A percentile compares a stretch with the other conserved stretches of the same genome.
Evolutionary conservation across 805 yeast genomes (phyloP).

Genomic region (Wickerhamiella shivajii): DNA sequence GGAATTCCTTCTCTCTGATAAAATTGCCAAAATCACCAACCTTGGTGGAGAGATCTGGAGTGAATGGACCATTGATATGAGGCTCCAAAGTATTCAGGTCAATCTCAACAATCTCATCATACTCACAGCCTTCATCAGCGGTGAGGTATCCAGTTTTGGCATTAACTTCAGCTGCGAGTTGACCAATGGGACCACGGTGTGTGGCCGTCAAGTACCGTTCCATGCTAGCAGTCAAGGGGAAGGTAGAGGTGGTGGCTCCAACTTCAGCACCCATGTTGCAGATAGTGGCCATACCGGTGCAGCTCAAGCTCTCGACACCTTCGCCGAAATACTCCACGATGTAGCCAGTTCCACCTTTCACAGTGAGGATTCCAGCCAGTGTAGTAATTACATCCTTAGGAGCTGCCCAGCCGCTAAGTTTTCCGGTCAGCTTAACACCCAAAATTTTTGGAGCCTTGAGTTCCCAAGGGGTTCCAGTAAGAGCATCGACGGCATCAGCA

Average conservation of each 20-base stretch:
- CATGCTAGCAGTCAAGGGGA: constrained; percentile 84
- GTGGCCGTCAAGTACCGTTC: constrained; percentile 71
- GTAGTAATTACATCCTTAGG: constrained; percentile 94
- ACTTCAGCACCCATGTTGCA: constrained; percentile 99
- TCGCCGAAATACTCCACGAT: constrained; percentile 95
- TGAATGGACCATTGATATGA: constrained; percentile 93
- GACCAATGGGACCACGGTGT: constrained; percentile 67
- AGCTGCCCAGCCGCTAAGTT: constrained; percentile 84
- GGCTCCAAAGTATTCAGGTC: constrained; percentile 82
- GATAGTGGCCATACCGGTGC: constrained; percentile 99
- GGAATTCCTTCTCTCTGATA: constrained; percentile 70
- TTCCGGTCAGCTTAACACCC: constrained; percentile 88
- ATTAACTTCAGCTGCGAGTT: constrained; percentile 53
- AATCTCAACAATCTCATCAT: constrained; percentile 85
- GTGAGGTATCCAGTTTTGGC: constrained; percentile 43
- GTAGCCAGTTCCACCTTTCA: constrained; percentile 95
- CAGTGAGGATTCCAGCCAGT: constrained; percentile 85
- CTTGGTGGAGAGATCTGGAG: constrained; percentile 95
- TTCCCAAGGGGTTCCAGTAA: constrained; percentile 98
- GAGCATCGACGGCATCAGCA: constrained; percentile 97
- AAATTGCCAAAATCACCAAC: constrained; percentile 64
- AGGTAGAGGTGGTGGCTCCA: constrained; percentile 95
- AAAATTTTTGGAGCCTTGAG: constrained; percentile 90
- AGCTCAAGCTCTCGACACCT: constrained; percentile 75
- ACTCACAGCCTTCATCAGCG: constrained; percentile 81